These are phyloP conservation scores for Claviceps capensis DNA, from an alignment of 2,329 filamentous ascomycete genomes.

Conservation along the genomic window DNA sequence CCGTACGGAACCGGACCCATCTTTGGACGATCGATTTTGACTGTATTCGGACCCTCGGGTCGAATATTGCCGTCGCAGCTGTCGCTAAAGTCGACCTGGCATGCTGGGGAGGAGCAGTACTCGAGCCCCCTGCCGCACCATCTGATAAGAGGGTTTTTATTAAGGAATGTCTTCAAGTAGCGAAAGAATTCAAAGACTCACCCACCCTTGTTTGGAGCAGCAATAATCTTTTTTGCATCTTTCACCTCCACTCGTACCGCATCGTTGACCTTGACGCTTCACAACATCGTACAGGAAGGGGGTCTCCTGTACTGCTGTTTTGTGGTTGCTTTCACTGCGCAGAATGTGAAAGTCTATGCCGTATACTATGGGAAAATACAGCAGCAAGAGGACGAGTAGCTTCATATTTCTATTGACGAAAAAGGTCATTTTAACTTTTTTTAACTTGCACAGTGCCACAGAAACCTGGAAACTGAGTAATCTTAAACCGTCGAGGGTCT, in stretches of 20 bases:
- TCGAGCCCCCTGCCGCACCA: constrained; percentile 41
- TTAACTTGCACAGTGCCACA: not conserved
- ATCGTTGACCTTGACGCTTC: not conserved
- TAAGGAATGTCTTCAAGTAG: not conserved
- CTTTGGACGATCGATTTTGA: constrained; percentile 34
- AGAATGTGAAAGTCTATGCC: not conserved
- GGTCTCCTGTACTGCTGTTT: not conserved
- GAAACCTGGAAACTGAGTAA: too few species aligned
- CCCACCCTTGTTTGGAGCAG: constrained; percentile 29
- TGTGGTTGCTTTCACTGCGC: not conserved
- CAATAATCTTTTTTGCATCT: constrained; percentile 23
- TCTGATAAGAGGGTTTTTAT: constrained; percentile 15
- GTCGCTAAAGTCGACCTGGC: constrained; percentile 46
- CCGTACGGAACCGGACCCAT: constrained; percentile 43
- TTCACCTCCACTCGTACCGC: not conserved
- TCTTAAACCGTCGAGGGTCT: not conserved
- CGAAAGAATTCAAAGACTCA: not conserved
- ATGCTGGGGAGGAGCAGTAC: constrained; percentile 49
- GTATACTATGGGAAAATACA: not conserved
- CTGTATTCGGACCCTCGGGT: constrained; percentile 38
- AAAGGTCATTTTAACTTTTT: not conserved
- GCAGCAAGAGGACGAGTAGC: not conserved
- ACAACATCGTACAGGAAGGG: not conserved
- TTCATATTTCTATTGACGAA: not conserved
- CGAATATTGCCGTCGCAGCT: constrained; percentile 46